Conservation (phyloP, 108 stramenopile species). For the Discostella pseudostelligera region DNA sequence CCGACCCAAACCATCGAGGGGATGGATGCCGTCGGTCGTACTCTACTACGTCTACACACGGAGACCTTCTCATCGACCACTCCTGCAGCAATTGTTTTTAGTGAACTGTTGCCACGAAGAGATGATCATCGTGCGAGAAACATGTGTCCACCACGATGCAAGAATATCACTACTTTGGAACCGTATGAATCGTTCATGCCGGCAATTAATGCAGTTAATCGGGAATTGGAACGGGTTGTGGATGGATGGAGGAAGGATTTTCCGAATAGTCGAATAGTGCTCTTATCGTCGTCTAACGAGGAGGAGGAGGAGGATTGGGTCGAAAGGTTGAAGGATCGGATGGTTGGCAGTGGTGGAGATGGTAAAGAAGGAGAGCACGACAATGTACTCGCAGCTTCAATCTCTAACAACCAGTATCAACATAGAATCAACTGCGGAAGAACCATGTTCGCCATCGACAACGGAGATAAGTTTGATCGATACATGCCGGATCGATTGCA, state of each 20-base stretch:
- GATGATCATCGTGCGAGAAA: conserved; percentile 33
- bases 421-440: conserved; percentile 19
- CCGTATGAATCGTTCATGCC: conserved; percentile 45
- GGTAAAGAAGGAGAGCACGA: too few relatives aligned
- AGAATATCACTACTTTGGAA: conserved; percentile 19
- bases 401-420: not conserved
- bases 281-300: conserved; percentile 23
- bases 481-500: conserved; percentile 52
- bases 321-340: too few relatives aligned
- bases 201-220: conserved; percentile 43
- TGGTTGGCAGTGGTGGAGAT: too few relatives aligned
- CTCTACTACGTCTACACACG: conserved; percentile 13
- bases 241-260: conserved; percentile 38
- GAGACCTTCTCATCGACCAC: not conserved
- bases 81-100: conserved; percentile 38
- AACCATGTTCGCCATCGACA: conserved; percentile 34
- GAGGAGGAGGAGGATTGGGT: conserved; percentile 2
- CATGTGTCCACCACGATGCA: conserved; percentile 53
- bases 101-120: conserved; percentile 32
- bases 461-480: conserved; percentile 19
- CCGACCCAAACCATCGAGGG: conserved; percentile 33
- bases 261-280: conserved; percentile 24
- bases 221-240: conserved; percentile 24
- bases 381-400: too few relatives aligned
- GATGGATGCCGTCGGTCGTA: conserved; percentile 33